Base-by-base conservation (phyloP, 257 asterid genomes). In the Solanum okadae region DNA sequence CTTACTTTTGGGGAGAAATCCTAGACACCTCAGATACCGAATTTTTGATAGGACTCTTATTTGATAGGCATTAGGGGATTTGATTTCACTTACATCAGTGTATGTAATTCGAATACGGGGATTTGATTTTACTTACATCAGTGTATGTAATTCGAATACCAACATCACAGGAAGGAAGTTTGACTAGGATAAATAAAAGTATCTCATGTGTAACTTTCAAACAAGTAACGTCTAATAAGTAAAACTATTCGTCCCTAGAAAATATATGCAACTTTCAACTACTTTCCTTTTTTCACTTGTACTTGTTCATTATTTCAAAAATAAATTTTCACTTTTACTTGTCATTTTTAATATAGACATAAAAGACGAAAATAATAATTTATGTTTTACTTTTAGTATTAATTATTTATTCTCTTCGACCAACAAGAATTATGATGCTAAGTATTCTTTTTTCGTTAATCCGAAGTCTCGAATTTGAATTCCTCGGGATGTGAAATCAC, bases 401-500 rank as follows among this genome's bases (percentile, higher is more conserved):
- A 52, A 18, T 52, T 52, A 18, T 18, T 52, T 18, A 56, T 56
- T 56, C 63, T 56, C 10, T 10, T 56, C n/a, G 18, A 56, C 10
- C n/a, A 56, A 52, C 63, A 52, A 6, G 9, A 3, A 52, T 52
- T 52, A 52, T 52, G 9, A 6, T 16, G 1, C 23, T 52, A 16
- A 52, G 9, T 16, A 0, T 0, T 52, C 23, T 52, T 52, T 52
- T 0, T 10, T 52, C 23, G 8, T 46, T 46, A 46, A 52, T 16
- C 0, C 2, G 1, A 52, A 52, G 23, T 52, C 9, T 0, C 0
- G 23, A 0, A 0, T 52, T 52, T 0, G 23, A 52, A 1, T 52
- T 52, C 1, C 1, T 0, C 1, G 6, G 0, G 1, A 49, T 15
- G 15, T 49, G 3, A 3, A 15, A 0, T 49, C 22, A 0, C 8